Conservation (phyloP, 768 basidiomycete species). For the Boletus sensibilis region DNA sequence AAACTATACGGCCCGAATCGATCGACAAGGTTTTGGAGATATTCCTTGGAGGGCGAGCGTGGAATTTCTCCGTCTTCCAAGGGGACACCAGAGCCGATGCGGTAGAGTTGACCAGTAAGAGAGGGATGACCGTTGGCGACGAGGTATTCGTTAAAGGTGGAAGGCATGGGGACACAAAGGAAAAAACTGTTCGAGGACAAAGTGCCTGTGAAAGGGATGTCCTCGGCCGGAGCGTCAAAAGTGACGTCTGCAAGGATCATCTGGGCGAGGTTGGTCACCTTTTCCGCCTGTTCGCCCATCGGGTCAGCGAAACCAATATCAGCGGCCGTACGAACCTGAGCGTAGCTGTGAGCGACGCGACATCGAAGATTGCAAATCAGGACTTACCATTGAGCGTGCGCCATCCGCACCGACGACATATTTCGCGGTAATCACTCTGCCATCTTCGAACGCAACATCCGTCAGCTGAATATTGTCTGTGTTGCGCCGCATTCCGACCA, state of each 20-base stretch:
- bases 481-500: conserved; percentile 36
- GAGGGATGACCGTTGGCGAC: conserved; percentile 13
- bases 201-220: neutral
- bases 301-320: conserved; percentile 49
- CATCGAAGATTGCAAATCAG: neutral
- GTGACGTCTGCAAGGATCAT: conserved; percentile 22
- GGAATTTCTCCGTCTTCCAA: conserved; percentile 37
- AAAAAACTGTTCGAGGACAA: conserved; percentile 15
- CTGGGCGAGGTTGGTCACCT: conserved; percentile 34
- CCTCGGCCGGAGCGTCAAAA: conserved; percentile 4
- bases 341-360: neutral
- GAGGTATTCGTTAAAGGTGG: conserved; percentile 19
- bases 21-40: conserved; percentile 45
- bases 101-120: conserved; percentile 28
- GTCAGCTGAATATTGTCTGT: conserved; percentile 27
- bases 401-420: conserved; percentile 58
- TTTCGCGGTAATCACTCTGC: conserved; percentile 40
- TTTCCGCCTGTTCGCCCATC: conserved; percentile 26
- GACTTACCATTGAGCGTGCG: conserved; percentile 42
- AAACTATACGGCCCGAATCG: conserved; percentile 39
- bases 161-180: conserved; percentile 12
- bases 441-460: conserved; percentile 48
- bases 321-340: conserved; percentile 43
- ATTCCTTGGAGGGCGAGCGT: conserved; percentile 38
- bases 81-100: conserved; percentile 45